Evolutionary conservation across 2,329 filamentous ascomycete genomes (phyloP), one percentile per base, ranked within the genome.

Genomic region (Setomelanomma holmii): DNA sequence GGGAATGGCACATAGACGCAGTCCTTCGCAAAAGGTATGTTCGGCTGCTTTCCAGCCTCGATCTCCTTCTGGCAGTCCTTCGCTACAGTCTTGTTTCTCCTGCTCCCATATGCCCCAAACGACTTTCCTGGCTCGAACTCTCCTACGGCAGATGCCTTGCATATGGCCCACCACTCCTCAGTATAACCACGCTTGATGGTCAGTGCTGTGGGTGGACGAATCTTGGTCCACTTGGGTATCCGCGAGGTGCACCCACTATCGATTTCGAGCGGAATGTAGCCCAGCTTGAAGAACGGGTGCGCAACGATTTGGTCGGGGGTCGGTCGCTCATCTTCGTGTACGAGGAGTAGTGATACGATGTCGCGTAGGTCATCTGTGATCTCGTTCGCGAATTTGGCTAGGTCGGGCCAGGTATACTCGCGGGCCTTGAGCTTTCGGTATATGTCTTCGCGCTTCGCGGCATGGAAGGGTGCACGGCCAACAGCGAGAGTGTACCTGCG

Each of bases 391-490:
- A 85, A 84, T 34, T 83, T 84, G 48, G 87, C 85, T 21, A 85
- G 75, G 51, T 84, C 83, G 12, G 90, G 90, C 90, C 90, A 93
- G 67, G 89, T 87, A 71, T 93, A 93, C 67, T 92, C 89, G 61
- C 89, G 82, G 63, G 88, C 74, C 83, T 86, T 74, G 80, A 81
- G 85, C 60, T 82, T 83, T 65, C 82, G 79, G 76, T 95, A 95
- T 55, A 95, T 95, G 69, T 93, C 90, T 70, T 95, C 90, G 16
- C 90, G 90, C 35, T 90, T 93, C 11, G 88, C 87, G 11, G 95
- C 96, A 76, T 99, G 95, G 74, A 99, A 99, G 0, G 95, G 95
- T 1, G 95, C 93, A 67, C 93, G 96, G 17, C 95, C 96, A 6
- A 95, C 95, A 40, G 98, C 89, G 86, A 99, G 93, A 42, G 95